phyloP scores from a whole-genome alignment of 345 rosid genomes.

The Excoecaria agallocha region DNA sequence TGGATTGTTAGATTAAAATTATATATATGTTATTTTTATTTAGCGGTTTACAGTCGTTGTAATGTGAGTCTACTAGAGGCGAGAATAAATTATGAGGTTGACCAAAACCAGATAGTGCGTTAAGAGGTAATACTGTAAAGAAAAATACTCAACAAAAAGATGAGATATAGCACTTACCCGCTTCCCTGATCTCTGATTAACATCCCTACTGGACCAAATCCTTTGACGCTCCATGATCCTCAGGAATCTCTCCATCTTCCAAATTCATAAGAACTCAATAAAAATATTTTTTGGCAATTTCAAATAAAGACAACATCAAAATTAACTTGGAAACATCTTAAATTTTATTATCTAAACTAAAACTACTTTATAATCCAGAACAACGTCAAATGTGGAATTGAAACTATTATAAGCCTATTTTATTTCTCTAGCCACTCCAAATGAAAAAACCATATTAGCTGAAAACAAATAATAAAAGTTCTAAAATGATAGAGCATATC shows the following conservation, averaged over 20 bases:
- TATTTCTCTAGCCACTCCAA: no score
- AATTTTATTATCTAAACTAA: not conserved
- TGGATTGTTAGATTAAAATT: no score
- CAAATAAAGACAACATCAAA: not conserved
- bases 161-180: conserved; percentile 38
- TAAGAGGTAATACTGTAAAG: no score
- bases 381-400: not conserved
- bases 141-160: not conserved
- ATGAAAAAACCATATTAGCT: no score
- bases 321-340: not conserved
- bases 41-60: no score
- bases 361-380: not conserved
- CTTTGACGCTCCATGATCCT: conserved; percentile 35
- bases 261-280: conserved; percentile 26
- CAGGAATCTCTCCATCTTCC: conserved; percentile 65
- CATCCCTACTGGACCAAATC: conserved; percentile 57
- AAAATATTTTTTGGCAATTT: not conserved
- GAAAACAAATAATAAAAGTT: no score
- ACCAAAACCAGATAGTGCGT: no score
- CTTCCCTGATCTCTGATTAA: conserved; percentile 43
- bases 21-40: no score
- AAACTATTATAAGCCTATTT: no score
- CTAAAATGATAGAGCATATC: no score
- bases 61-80: no score
- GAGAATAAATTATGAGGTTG: no score